Conservation (phyloP, 306 rosid genomes). For the Pueraria montana region DNA sequence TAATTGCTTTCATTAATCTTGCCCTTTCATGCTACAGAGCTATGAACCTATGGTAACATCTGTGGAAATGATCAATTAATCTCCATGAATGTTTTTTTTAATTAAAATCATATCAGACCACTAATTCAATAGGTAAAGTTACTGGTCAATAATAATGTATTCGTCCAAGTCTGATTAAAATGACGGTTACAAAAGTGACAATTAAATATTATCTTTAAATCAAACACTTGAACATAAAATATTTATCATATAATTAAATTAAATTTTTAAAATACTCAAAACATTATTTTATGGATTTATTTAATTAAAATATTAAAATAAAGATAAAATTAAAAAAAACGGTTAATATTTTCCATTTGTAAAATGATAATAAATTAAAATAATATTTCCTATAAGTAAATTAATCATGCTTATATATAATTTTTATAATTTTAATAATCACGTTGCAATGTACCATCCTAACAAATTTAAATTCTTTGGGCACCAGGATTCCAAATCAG, state of each 20-base stretch:
- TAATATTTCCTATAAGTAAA: not conserved
- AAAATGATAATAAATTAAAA: too few species aligned
- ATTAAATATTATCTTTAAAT: not conserved
- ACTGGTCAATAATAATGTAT: not conserved
- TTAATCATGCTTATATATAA: too few species aligned
- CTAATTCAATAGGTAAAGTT: not conserved
- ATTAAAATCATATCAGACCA: not conserved
- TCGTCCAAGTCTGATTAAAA: not conserved
- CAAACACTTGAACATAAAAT: too few species aligned
- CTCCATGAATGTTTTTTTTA: not conserved
- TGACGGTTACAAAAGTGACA: not conserved
- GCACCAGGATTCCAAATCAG: too few species aligned
- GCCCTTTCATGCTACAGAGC: conserved; percentile 30
- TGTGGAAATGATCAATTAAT: conserved; percentile 3
- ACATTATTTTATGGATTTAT: not conserved
- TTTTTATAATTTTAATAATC: too few species aligned
- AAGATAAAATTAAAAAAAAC: too few species aligned
- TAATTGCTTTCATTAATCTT: conserved; percentile 26
- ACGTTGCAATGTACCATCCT: too few species aligned
- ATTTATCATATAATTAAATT: too few species aligned
- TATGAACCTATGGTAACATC: conserved; percentile 24
- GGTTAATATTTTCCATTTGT: too few species aligned
- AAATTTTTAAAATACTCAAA: too few species aligned
- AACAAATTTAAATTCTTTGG: too few species aligned
- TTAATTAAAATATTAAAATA: too few species aligned